A percentile compares a stretch with the other conserved stretches of the same genome.
phyloP scores from a whole-genome alignment of 2,329 filamentous ascomycete genomes.

The Ophiognomonia clavigignenti-juglandacearum region DNA sequence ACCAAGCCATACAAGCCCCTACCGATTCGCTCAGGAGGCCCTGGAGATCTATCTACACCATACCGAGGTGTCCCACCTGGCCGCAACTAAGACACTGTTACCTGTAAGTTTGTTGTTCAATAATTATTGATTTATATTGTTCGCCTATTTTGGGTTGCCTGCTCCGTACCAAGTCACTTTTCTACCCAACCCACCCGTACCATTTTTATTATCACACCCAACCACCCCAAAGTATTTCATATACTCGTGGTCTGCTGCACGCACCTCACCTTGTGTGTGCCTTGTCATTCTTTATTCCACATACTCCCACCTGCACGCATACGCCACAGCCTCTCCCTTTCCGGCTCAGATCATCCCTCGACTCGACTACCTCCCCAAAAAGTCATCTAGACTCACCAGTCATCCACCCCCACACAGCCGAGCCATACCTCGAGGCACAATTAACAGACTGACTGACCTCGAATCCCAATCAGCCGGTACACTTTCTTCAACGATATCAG shows the following conservation, averaged over 20 bases:
- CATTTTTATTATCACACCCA: too few species aligned
- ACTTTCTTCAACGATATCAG: neutral
- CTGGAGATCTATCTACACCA: constrained; percentile 8
- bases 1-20: constrained; percentile 15
- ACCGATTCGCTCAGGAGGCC: constrained; percentile 13
- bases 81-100: constrained; percentile 7
- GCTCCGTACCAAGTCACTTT: neutral
- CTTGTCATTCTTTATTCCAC: constrained; percentile 9
- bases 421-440: constrained; percentile 14
- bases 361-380: neutral
- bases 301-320: neutral
- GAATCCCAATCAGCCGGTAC: constrained; percentile 8
- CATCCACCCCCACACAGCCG: constrained; percentile 3
- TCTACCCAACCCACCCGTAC: neutral
- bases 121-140: neutral
- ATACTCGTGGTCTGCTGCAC: constrained; percentile 13
- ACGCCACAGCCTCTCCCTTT: constrained; percentile 4
- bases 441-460: constrained; percentile 10
- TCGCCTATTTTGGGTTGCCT: neutral
- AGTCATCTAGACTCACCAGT: neutral
- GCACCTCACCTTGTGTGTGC: neutral
- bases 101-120: constrained; percentile 8
- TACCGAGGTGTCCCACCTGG: constrained; percentile 10
- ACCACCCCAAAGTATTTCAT: constrained; percentile 8
- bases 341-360: neutral